Base-by-base conservation (phyloP, 768 basidiomycete genomes). In the Suillus subluteus region DNA sequence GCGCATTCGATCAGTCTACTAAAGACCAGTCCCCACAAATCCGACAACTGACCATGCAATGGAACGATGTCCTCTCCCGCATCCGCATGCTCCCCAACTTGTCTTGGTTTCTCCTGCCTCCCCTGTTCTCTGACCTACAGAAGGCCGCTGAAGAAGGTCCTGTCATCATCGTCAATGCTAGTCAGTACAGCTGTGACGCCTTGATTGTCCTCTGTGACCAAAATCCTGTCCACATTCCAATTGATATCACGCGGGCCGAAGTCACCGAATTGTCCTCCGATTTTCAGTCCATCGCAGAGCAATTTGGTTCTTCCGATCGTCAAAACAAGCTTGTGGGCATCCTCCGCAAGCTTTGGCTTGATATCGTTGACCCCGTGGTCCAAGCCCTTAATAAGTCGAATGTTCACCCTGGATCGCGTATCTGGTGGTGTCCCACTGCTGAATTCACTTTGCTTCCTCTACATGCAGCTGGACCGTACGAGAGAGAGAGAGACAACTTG, bases 341-440 rank as follows among this genome's bases (percentile, higher is more conserved):
- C 3, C 58, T 79, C 11, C 69, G 74, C 38, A 43, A 54, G 2
- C 67, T 79, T 23, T 79, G 78, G 78, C 65, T 69, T n/a, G 18
- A 40, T 2, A 54, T 78, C 43, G 75, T 73, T 18, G 0, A 46
- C 32, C 76, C 73, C 1, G 58, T 77, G 38, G 69, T 64, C 0
- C 65, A 69, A n/a, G 63, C 69, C 12, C 67, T 75, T 4, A 5
- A 4, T 4, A 15, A n/a, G 2, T 58, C 69, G 7, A 50, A 23
- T 50, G 15, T 71, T 9, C 68, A 69, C 7, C 65, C 66, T 21
- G 68, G 68, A 16, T 62, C 73, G 58, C 67, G 74, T 21, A 72
- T 79, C 54, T 76, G 72, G 70, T 79, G 79, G 79, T 79, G 76
- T 50, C 73, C 75, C 1, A 76, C 79, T 6, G 75, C 78, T 11